phyloP scores from a whole-genome alignment of 2,329 filamentous ascomycete genomes.

The Lasiodiplodia sp. region DNA sequence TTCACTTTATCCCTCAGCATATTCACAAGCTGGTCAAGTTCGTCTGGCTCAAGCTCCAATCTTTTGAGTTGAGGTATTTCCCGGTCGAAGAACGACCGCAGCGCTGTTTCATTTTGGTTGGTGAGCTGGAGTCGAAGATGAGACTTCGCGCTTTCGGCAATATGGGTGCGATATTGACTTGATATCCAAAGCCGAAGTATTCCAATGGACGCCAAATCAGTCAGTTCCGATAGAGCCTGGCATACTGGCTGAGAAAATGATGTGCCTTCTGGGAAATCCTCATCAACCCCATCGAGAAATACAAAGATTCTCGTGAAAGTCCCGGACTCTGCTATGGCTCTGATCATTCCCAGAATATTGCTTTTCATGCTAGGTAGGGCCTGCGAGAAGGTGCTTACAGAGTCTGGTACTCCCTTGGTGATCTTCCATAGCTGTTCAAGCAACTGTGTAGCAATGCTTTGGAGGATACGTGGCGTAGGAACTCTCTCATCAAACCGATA shows the following conservation, averaged over 20 bases:
- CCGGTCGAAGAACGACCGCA: conserved; percentile 1
- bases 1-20: neutral
- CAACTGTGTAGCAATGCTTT: conserved; percentile 16
- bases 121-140: neutral
- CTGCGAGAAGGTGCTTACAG: neutral
- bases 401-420: neutral
- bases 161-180: neutral
- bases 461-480: neutral
- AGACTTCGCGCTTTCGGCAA: neutral
- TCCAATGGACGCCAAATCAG: neutral
- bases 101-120: neutral
- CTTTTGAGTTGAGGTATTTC: neutral
- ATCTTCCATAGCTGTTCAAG: neutral
- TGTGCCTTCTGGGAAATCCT: neutral
- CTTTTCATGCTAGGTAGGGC: neutral
- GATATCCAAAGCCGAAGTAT: conserved; percentile 4
- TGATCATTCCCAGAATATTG: neutral
- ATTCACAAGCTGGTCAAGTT: neutral
- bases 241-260: neutral
- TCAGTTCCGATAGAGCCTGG: neutral
- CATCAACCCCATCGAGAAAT: conserved; percentile 12
- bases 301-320: neutral
- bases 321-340: neutral
- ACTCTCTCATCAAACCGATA: conserved; percentile 23
- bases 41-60: neutral